These are phyloP conservation scores for Mycena citricolor DNA, from an alignment of 1,284 basidiomycete species.

Conservation along the genomic window DNA sequence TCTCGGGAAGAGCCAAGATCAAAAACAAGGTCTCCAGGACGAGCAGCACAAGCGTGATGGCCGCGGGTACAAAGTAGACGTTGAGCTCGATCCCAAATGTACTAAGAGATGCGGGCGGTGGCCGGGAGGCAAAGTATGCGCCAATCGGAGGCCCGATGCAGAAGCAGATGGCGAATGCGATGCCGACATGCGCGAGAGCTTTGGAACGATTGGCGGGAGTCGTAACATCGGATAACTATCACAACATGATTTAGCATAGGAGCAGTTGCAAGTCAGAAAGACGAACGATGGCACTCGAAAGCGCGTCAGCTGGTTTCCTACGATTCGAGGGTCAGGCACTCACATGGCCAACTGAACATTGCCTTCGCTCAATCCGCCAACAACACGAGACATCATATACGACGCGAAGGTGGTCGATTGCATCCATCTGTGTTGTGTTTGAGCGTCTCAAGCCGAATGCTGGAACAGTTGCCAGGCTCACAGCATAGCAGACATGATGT, in stretches of 20 bases:
- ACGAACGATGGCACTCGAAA: conserved; percentile 9
- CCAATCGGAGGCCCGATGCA: conserved; percentile 83
- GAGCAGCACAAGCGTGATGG: conserved; percentile 73
- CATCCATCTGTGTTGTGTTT: conserved; percentile 72
- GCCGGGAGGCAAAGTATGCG: conserved; percentile 75
- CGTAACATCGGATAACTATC: conserved; percentile 89
- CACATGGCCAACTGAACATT: conserved; percentile 82
- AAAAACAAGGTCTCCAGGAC: conserved; percentile 73
- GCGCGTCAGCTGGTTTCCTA: no score
- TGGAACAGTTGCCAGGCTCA: conserved; percentile 41
- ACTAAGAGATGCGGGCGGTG: conserved; percentile 57
- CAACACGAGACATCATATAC: conserved; percentile 84
- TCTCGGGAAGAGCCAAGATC: conserved; percentile 75
- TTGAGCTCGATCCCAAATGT: conserved; percentile 71
- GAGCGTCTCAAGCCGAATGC: conserved; percentile 2
- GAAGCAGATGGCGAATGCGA: conserved; percentile 92
- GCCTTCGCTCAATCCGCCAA: conserved; percentile 88
- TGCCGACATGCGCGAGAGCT: conserved; percentile 87
- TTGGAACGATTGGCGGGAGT: conserved; percentile 74
- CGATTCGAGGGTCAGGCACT: conserved; percentile 27
- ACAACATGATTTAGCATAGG: conserved; percentile 37
- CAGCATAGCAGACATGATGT: conserved; percentile 81
- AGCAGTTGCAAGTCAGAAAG: not conserved
- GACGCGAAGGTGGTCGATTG: conserved; percentile 83
- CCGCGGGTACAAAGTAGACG: conserved; percentile 83